Conservation (phyloP, 2,329 filamentous ascomycete species). For the Aschersonia sp. region DNA sequence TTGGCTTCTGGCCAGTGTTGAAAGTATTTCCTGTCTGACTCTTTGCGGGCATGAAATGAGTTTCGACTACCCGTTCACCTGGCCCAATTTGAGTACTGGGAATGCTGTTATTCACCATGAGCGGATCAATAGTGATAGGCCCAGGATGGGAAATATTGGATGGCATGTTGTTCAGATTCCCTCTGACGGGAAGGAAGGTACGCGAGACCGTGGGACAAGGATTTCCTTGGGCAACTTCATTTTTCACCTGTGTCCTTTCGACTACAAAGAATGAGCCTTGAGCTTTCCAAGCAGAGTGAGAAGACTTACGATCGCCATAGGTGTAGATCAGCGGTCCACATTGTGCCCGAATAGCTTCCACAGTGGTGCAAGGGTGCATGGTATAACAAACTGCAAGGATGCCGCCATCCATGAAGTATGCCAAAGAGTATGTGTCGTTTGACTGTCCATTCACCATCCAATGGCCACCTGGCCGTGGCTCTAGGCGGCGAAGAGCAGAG, state of each 20-base stretch:
- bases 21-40: not conserved
- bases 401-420: conserved; percentile 4
- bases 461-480: conserved; percentile 6
- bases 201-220: not conserved
- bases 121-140: not conserved
- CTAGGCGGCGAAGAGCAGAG: conserved; percentile 5
- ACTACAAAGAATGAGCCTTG: not conserved
- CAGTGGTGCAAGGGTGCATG: conserved; percentile 6
- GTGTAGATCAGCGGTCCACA: conserved; percentile 5
- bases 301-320: conserved; percentile 2
- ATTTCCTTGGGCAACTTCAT: not conserved
- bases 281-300: not conserved
- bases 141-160: not conserved
- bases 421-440: conserved; percentile 3
- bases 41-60: not conserved
- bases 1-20: not conserved
- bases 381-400: conserved; percentile 2
- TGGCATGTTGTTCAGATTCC: not conserved
- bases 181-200: not conserved
- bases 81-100: not conserved
- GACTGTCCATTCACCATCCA: conserved; percentile 6
- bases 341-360: conserved; percentile 3
- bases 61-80: not conserved
- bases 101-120: not conserved
- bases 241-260: not conserved